A percentile compares a stretch with the other conserved stretches of the same genome.
Evolutionary conservation across 805 yeast species (phyloP).

Genomic region (Teunomyces funiuensis): DNA sequence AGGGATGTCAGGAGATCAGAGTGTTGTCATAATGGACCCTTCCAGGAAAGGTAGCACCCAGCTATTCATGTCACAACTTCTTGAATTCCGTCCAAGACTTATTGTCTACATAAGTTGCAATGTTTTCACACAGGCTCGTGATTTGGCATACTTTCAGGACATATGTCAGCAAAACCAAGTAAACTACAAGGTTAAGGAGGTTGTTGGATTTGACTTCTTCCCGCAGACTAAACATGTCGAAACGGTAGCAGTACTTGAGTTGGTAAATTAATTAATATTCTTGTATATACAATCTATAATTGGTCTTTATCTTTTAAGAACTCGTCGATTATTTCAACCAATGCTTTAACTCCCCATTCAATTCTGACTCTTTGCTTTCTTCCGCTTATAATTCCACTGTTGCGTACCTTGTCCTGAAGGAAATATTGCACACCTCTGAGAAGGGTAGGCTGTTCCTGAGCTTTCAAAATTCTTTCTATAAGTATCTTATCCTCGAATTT

Average conservation of each 20-base stretch:
- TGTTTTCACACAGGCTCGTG: constrained; percentile 47
- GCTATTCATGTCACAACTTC: constrained; percentile 35
- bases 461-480: constrained; percentile 50
- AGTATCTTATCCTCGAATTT: constrained; percentile 50
- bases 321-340: constrained; percentile 54
- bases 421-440: constrained; percentile 68
- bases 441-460: constrained; percentile 57
- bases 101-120: constrained; percentile 46
- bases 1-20: constrained; percentile 29
- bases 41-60: constrained; percentile 43
- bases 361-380: constrained; percentile 56
- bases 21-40: constrained; percentile 45
- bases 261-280: constrained; percentile 10
- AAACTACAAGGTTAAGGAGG: constrained; percentile 17
- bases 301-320: constrained; percentile 13
- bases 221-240: constrained; percentile 63
- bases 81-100: constrained; percentile 35
- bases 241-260: constrained; percentile 48
- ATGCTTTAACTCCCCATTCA: constrained; percentile 63
- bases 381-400: constrained; percentile 51
- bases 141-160: constrained; percentile 29
- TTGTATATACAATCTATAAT: constrained; percentile 4
- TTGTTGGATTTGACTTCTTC: constrained; percentile 46
- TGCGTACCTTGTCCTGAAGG: constrained; percentile 45
- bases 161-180: constrained; percentile 16